A percentile compares a stretch with the other conserved stretches of the same genome.
These are phyloP conservation scores for Diaporthe destruens DNA, from an alignment of 2,329 filamentous ascomycete genomes.

Conservation along the genomic window DNA sequence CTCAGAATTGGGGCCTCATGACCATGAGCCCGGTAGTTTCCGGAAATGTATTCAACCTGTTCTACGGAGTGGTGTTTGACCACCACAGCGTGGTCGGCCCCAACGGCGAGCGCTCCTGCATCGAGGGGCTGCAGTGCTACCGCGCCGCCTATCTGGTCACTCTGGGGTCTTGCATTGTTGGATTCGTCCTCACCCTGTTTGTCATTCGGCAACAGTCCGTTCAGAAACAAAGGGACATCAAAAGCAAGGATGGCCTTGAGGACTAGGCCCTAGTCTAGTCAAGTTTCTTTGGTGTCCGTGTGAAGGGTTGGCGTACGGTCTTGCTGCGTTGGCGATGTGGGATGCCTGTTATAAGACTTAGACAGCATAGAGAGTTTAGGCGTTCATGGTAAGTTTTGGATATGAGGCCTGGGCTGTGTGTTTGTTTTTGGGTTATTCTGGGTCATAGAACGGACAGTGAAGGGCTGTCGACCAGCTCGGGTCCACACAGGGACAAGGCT, in stretches of 20 bases:
- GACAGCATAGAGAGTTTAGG: slow-evolving; percentile 27
- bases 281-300: neutral
- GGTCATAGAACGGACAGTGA: neutral
- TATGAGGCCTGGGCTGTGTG: neutral
- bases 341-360: slow-evolving; percentile 28
- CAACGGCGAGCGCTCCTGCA: slow-evolving; percentile 79
- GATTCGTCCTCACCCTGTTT: slow-evolving; percentile 77
- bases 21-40: slow-evolving; percentile 88
- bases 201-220: slow-evolving; percentile 72
- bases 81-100: slow-evolving; percentile 77
- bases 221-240: slow-evolving; percentile 54
- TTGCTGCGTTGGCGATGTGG: neutral
- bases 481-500: neutral
- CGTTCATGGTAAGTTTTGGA: slow-evolving; percentile 4
- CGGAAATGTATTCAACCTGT: slow-evolving; percentile 91
- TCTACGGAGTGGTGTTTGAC: slow-evolving; percentile 90
- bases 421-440: neutral
- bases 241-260: slow-evolving; percentile 52
- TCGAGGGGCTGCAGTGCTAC: slow-evolving; percentile 85
- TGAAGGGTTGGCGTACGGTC: neutral
- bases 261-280: slow-evolving; percentile 46
- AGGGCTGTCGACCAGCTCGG: neutral
- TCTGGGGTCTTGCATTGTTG: slow-evolving; percentile 76
- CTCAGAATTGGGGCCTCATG: slow-evolving; percentile 97
- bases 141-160: slow-evolving; percentile 84